Evolutionary conservation across 208 protist species (phyloP), one percentile per base, ranked within the genome.

Genomic region (Crithidia fasciculata): DNA sequence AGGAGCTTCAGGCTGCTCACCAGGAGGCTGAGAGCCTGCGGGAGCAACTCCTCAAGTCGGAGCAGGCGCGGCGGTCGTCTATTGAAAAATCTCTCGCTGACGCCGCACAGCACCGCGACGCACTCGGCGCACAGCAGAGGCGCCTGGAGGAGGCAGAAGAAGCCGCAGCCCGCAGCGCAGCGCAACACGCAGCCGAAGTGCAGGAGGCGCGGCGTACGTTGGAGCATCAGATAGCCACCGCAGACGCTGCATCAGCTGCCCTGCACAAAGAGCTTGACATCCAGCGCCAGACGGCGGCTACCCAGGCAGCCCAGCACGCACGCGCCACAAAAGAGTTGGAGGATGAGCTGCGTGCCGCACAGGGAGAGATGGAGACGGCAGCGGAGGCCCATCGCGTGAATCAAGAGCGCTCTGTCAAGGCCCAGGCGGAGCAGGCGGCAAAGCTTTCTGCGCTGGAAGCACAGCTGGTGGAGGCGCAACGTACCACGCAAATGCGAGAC

Each of bases 231-330:
- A 63, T 39, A 18, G 56, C 49, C 13, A 59, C 18, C 6, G 59
- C 43, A 7, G 59, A 64, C 12, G 62, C 62, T 0, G 44, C 62
- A 0, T 3, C 62, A n/a, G 62, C 44, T 9, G 62, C 39, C 19
- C 59, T 64, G 6, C 59, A 64, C 59, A 64, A 37, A 41, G 43
- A 64, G 43, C 59, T 64, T 3, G 59, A 64, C 18, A 64, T 64
- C 37, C 59, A 64, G 18, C 59, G 59, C 3, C 59, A 64, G 13
- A 41, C 59, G 5, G 15, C 59, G 43, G 59, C 59, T 10, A n/a
- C 39, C n/a, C 19, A 64, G 13, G 59, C 59, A 0, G 43, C 18
- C 6, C 16, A 64, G 15, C 59, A 64, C 59, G 59, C 43, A 12
- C 59, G 43, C 41, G 4, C 8, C 8, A 5, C 15, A 15, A 64